Conservation (phyloP, 2,329 filamentous ascomycete species). For the Rutstroemia sp. region DNA sequence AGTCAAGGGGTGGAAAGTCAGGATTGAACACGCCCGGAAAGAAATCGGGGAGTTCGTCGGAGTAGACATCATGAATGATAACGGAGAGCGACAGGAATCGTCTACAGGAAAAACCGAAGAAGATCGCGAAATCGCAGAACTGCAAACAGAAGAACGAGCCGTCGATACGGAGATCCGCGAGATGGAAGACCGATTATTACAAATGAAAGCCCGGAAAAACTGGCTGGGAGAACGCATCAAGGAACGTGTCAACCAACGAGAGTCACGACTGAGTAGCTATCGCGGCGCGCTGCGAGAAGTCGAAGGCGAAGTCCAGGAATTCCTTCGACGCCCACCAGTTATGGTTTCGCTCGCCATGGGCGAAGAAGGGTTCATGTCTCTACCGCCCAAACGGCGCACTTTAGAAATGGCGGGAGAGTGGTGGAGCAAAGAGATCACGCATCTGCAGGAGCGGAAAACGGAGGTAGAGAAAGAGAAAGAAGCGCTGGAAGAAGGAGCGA, state of each 20-base stretch:
- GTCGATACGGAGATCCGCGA: constrained; percentile 58
- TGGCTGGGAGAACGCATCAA: constrained; percentile 52
- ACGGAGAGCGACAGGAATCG: constrained; percentile 45
- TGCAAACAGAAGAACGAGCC: constrained; percentile 45
- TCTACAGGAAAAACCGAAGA: constrained; percentile 37
- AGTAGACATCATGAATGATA: constrained; percentile 34
- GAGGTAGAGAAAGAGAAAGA: constrained; percentile 53
- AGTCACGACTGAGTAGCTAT: constrained; percentile 67
- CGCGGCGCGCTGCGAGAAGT: constrained; percentile 58
- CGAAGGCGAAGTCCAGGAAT: constrained; percentile 51
- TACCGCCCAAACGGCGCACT: constrained; percentile 59
- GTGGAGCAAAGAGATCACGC: constrained; percentile 57
- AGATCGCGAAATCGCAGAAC: constrained; percentile 52
- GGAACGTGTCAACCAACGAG: constrained; percentile 56
- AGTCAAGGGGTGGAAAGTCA: constrained; percentile 46
- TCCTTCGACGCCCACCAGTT: constrained; percentile 50
- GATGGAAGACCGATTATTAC: constrained; percentile 55
- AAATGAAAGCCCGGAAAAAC: constrained; percentile 52
- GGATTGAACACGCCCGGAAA: constrained; percentile 23
- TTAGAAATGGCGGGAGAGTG: constrained; percentile 63
- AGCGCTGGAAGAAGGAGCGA: constrained; percentile 60
- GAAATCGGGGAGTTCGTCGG: constrained; percentile 3
- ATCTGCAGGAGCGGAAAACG: constrained; percentile 46
- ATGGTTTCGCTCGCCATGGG: constrained; percentile 18
- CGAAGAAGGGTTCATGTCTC: constrained; percentile 43